phyloP scores from a whole-genome alignment of 106 monocot genomes.

The Xerophyta viscosa region DNA sequence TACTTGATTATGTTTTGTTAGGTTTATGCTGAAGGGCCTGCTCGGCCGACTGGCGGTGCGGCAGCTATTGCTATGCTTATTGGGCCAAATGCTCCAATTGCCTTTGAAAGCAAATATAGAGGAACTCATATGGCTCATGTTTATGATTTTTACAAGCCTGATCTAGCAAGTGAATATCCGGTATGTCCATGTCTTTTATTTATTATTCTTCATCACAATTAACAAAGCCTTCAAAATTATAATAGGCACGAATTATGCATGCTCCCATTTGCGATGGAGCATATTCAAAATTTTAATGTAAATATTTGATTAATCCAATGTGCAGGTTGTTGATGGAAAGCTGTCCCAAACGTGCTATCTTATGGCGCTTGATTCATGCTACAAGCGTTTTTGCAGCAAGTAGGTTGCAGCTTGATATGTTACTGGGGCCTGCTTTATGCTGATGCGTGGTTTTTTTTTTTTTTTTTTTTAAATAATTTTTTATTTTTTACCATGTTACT shows the following conservation, averaged over 20 bases:
- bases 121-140: constrained; percentile 96
- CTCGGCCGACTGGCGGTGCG: constrained; percentile 91
- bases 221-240: no score
- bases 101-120: constrained; percentile 80
- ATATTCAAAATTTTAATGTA: neutral
- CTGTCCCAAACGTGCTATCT: constrained; percentile 96
- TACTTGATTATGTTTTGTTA: constrained; percentile 11
- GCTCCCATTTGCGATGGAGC: no score
- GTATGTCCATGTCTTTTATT: no score
- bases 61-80: constrained; percentile 95
- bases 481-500: no score
- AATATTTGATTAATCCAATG: neutral
- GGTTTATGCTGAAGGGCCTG: constrained; percentile 99
- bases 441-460: no score
- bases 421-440: no score
- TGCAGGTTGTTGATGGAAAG: constrained; percentile 94
- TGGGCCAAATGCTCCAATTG: constrained; percentile 89
- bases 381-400: constrained; percentile 73
- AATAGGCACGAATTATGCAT: no score
- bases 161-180: constrained; percentile 99
- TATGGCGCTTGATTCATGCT: constrained; percentile 91
- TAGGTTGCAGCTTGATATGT: constrained; percentile 22
- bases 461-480: no score
- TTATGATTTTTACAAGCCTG: constrained; percentile 98
- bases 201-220: no score